Evolutionary conservation across 371 early-diverging fungal genomes (phyloP).

Genomic region (Funneliformis caledonium): DNA sequence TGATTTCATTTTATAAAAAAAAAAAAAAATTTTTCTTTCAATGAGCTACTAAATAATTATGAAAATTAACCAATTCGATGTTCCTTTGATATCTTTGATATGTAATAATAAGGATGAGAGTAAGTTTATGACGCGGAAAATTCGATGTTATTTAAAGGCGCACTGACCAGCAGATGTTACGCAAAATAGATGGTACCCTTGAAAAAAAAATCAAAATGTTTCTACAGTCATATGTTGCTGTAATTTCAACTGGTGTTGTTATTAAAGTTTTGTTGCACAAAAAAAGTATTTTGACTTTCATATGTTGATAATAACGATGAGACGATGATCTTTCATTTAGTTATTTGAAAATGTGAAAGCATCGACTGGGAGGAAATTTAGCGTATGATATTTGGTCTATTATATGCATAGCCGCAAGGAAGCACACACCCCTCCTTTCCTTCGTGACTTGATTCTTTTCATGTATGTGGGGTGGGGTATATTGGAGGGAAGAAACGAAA

Average conservation of each 20-base stretch:
- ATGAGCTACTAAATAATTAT: too few relatives aligned
- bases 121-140: too few relatives aligned
- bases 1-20: too few relatives aligned
- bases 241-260: neutral
- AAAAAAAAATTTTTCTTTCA: too few relatives aligned
- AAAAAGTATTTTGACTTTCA: neutral
- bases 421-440: neutral
- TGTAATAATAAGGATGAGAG: too few relatives aligned
- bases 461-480: neutral
- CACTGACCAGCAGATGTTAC: neutral
- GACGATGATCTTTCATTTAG: neutral
- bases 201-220: neutral
- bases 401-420: neutral
- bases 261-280: neutral
- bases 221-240: neutral
- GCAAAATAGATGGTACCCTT: neutral
- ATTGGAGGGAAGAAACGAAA: neutral
- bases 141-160: neutral
- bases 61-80: too few relatives aligned
- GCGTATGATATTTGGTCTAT: neutral
- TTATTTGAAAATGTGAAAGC: neutral
- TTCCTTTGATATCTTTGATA: too few relatives aligned
- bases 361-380: neutral
- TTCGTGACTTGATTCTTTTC: neutral
- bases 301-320: neutral